A percentile compares a stretch with the other conserved stretches of the same genome.
phyloP scores from a whole-genome alignment of 805 yeast species.

The Candida rishiriensis region DNA sequence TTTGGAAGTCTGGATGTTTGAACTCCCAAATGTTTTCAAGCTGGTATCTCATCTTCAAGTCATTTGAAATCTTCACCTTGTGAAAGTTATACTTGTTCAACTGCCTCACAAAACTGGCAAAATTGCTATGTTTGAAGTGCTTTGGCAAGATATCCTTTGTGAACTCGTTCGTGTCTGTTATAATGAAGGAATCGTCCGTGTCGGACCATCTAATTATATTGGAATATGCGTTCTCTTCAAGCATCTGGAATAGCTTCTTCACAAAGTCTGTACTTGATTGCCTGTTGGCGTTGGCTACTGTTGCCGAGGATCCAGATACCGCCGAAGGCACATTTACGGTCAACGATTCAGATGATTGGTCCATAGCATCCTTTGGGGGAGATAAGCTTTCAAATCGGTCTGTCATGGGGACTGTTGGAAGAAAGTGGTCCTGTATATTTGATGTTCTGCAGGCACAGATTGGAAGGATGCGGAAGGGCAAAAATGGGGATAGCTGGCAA shows the following conservation, averaged over 20 bases:
- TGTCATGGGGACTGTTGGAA: background rate
- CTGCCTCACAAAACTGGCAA: conserved; percentile 92
- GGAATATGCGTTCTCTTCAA: conserved; percentile 73
- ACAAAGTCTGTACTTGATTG: conserved; percentile 53
- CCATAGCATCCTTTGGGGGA: background rate
- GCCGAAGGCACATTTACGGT: background rate
- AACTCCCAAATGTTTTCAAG: conserved; percentile 76
- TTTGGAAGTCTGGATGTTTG: conserved; percentile 82
- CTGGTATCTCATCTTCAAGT: conserved; percentile 64
- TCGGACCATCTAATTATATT: conserved; percentile 83
- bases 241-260: conserved; percentile 74
- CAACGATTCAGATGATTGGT: too few species aligned
- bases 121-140: conserved; percentile 92
- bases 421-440: too few species aligned
- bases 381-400: background rate
- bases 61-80: conserved; percentile 75
- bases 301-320: background rate
- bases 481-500: too few species aligned
- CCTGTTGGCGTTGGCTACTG: background rate
- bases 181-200: conserved; percentile 82
- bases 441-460: too few species aligned
- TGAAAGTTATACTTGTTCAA: conserved; percentile 96
- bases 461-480: too few species aligned
- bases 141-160: conserved; percentile 84
- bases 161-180: conserved; percentile 84